Evolutionary conservation across 179 eudicot species (phyloP).

Genomic region (Heliamphora ciliata): DNA sequence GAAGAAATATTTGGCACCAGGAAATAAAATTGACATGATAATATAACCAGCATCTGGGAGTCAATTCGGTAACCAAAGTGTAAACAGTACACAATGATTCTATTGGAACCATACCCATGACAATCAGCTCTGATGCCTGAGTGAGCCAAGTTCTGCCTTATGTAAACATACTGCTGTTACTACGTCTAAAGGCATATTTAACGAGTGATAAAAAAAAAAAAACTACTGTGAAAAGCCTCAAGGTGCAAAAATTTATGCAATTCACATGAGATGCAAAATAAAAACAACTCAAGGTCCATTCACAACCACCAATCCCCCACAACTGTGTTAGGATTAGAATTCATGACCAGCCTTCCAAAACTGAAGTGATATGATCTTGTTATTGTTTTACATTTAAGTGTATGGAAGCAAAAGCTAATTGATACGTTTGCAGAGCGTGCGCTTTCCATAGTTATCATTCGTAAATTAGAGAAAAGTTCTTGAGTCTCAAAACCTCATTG

Average conservation of each 20-base stretch:
- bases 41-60: not conserved
- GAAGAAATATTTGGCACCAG: not conserved
- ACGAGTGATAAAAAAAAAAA: conserved; percentile 2
- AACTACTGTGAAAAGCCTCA: not conserved
- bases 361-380: no score
- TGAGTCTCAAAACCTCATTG: no score
- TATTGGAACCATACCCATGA: not conserved
- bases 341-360: no score
- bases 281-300: not conserved
- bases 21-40: not conserved
- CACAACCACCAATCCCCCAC: no score
- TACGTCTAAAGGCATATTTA: conserved; percentile 4
- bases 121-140: conserved; percentile 9
- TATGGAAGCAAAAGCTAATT: no score
- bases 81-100: not conserved
- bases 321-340: no score
- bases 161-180: not conserved
- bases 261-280: not conserved
- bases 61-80: not conserved
- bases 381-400: no score
- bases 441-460: no score
- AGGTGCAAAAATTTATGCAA: not conserved
- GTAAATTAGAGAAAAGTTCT: no score
- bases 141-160: not conserved
- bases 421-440: no score